Conservation (phyloP, 768 basidiomycete genomes). For the Mycena rosella region DNA sequence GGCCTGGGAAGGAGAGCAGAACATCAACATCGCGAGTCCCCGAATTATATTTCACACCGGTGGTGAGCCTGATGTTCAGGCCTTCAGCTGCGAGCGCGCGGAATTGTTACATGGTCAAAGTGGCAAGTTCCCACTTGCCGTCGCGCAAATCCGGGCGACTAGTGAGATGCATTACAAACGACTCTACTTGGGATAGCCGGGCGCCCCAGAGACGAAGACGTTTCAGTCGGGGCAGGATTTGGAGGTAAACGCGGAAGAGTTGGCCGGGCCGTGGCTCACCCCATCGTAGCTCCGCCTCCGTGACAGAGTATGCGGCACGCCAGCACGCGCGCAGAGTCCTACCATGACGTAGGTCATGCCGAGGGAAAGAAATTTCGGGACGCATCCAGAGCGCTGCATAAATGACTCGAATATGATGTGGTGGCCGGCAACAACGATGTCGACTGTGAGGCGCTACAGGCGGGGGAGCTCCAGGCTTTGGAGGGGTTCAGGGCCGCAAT, state of each 20-base stretch:
- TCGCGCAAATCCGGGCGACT: neutral
- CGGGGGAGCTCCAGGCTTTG: neutral
- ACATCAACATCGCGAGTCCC: neutral
- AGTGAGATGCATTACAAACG: no score
- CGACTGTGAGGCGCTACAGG: neutral
- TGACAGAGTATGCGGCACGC: neutral
- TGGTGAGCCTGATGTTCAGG: neutral
- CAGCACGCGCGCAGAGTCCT: neutral
- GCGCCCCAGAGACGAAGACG: no score
- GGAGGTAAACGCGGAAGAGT: no score
- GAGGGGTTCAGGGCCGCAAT: neutral
- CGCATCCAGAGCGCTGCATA: neutral
- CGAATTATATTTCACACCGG: no score
- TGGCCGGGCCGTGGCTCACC: no score
- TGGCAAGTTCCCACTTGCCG: neutral
- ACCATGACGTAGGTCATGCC: neutral
- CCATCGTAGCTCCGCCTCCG: neutral
- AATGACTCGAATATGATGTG: neutral
- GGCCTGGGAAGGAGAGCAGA: no score
- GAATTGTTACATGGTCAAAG: neutral
- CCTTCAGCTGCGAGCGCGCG: neutral
- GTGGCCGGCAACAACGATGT: no score
- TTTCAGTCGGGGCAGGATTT: no score
- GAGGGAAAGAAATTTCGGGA: neutral
- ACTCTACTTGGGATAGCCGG: no score